Base-by-base conservation (phyloP, 139 green algal species). In the Diplosphaera chodatii region DNA sequence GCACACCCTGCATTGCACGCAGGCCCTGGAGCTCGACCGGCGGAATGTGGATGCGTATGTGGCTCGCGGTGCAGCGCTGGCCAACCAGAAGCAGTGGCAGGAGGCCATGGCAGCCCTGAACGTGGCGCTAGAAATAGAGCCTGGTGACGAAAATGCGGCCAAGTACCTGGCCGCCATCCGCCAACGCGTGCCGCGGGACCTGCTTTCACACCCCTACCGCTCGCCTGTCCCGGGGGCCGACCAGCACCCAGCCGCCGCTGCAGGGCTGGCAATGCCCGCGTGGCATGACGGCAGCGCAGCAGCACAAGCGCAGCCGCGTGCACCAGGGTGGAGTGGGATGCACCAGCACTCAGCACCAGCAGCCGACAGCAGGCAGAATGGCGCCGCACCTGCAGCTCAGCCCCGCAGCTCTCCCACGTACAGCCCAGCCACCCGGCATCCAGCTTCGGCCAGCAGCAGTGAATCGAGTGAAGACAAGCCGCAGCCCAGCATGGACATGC, bases 1-100 rank as follows among this genome's bases (percentile, higher is more conserved):
- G n/a, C n/a, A n/a, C n/a, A n/a, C n/a, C n/a, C n/a, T n/a, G n/a
- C n/a, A n/a, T n/a, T n/a, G n/a, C n/a, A n/a, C n/a, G n/a, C 67
- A 79, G 27, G 77, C 77, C 1, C 72, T 82, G 63, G 72, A 74
- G 63, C 68, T 82, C 33, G 68, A 82, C 31, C 21, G 23, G 25
- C 10, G 55, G 15, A 79, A 76, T 65, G 68, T 72, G 25, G 72
- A 82, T 31, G 77, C 77, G 0, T 59, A 65, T 30, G 77, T 82
- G 34, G 77, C 77, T 1, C 63, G 72, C 4, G 77, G 77, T 0
- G 77, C 77, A 0, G 77, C 77, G 1, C 64, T 59, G 8, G 77
- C 77, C 40, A 82, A 82, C 64, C 25, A 29, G 6, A 56, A 68
- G 18, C 8, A 66, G 20, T 78, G 62, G 66, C 63, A 67, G 63